These are phyloP conservation scores for Petrea volubilis DNA, from an alignment of 257 asterid species.

Conservation along the genomic window DNA sequence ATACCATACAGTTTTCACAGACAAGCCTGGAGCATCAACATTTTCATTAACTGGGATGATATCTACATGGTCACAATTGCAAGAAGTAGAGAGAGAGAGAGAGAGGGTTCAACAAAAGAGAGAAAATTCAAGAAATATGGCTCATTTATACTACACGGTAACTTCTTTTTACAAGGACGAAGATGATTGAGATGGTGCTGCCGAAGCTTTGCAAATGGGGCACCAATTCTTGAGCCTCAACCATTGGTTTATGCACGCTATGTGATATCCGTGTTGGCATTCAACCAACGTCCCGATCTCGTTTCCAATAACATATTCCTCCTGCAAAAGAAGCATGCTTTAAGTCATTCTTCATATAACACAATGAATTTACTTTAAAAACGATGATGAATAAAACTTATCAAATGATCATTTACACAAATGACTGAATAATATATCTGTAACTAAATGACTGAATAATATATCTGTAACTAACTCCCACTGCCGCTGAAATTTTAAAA, in stretches of 20 bases:
- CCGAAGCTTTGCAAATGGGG: slow-evolving; percentile 83
- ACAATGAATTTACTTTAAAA: no score
- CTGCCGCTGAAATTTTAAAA: no score
- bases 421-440: no score
- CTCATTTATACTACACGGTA: neutral
- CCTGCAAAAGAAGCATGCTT: slow-evolving; percentile 47
- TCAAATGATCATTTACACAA: no score
- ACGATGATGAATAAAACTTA: neutral
- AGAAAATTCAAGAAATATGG: slow-evolving; percentile 2
- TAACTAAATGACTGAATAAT: no score
- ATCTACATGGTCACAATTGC: slow-evolving; percentile 25
- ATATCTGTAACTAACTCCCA: no score
- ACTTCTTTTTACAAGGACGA: slow-evolving; percentile 11
- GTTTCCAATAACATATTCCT: slow-evolving; percentile 66
- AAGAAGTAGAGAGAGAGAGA: neutral
- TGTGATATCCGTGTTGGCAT: slow-evolving; percentile 78
- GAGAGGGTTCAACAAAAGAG: neutral
- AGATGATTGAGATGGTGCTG: slow-evolving; percentile 33
- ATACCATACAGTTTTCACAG: neutral
- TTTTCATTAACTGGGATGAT: slow-evolving; percentile 2
- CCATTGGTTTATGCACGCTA: slow-evolving; percentile 70
- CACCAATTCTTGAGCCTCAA: slow-evolving; percentile 84
- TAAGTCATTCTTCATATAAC: no score
- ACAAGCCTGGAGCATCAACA: neutral
- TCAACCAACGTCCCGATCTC: slow-evolving; percentile 66